Percentiles rank a stretch among this genome's conserved stretches.
Evolutionary conservation across 257 asterid species (phyloP).

Genomic region (Sherardia arvensis): DNA sequence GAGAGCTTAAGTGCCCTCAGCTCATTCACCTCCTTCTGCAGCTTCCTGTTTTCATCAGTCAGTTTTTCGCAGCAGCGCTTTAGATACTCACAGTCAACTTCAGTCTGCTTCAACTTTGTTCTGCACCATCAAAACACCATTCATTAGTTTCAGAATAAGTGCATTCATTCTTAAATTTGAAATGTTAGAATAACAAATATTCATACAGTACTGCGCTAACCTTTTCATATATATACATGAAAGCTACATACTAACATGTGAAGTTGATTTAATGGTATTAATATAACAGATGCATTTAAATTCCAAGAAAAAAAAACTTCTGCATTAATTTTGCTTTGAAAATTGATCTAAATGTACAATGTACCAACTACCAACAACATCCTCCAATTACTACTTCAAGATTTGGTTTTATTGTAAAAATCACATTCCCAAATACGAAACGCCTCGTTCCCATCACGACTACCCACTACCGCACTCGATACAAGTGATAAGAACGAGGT

Average conservation of each 20-base stretch:
- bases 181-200: no score
- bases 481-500: no score
- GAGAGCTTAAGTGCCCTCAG: conserved; percentile 76
- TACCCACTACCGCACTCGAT: not conserved
- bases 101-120: conserved; percentile 96
- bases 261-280: not conserved
- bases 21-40: conserved; percentile 83
- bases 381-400: not conserved
- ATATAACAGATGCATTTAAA: not conserved
- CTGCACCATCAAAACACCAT: conserved; percentile 27
- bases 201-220: not conserved
- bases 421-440: not conserved
- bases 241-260: no score
- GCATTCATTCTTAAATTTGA: not conserved
- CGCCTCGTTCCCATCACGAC: not conserved
- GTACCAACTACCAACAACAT: no score
- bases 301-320: not conserved
- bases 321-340: not conserved
- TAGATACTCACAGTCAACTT: conserved; percentile 87
- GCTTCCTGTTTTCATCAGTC: conserved; percentile 70
- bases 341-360: no score
- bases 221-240: no score
- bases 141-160: not conserved
- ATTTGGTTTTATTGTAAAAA: not conserved
- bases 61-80: conserved; percentile 82